A percentile compares a stretch with the other conserved stretches of the same genome.
phyloP scores from a whole-genome alignment of 1,284 basidiomycete species.

The Ceratobasidium sp. region DNA sequence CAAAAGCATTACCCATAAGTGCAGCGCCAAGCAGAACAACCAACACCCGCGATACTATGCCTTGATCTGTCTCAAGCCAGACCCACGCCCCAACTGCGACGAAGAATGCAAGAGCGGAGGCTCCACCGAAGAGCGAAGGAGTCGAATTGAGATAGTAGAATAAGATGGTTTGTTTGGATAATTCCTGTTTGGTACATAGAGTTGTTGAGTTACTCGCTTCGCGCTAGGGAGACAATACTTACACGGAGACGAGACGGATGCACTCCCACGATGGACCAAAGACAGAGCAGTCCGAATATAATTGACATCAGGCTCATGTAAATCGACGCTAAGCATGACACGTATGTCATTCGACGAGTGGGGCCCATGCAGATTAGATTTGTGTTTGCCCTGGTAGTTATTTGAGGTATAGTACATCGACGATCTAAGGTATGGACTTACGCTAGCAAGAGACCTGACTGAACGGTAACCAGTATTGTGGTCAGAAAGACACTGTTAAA shows the following conservation, averaged over 20 bases:
- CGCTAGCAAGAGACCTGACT: slow-evolving; percentile 47
- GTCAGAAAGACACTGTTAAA: background rate
- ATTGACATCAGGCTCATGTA: slow-evolving; percentile 47
- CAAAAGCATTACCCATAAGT: slow-evolving; percentile 45
- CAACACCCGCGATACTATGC: slow-evolving; percentile 21
- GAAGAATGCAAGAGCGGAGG: slow-evolving; percentile 44
- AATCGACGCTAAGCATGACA: slow-evolving; percentile 39
- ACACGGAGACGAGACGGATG: slow-evolving; percentile 40
- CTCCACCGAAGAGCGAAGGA: slow-evolving; percentile 46
- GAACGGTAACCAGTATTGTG: background rate
- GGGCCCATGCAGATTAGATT: slow-evolving; percentile 45
- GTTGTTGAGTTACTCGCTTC: background rate
- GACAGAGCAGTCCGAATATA: slow-evolving; percentile 46
- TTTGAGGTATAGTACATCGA: background rate
- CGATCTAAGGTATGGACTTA: background rate
- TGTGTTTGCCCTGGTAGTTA: slow-evolving; percentile 30
- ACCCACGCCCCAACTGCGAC: slow-evolving; percentile 47
- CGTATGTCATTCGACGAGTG: slow-evolving; percentile 43
- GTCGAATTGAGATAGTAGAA: slow-evolving; percentile 46
- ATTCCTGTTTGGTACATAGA: slow-evolving; percentile 9
- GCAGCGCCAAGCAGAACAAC: slow-evolving; percentile 45
- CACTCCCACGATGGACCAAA: slow-evolving; percentile 45
- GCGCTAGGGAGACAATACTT: background rate
- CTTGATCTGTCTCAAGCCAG: slow-evolving; percentile 39
- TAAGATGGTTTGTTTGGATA: slow-evolving; percentile 35